Percentiles rank a stretch among this genome's conserved stretches.
Conservation (phyloP, 73 alveolate species). For the Diophrys sp. region DNA sequence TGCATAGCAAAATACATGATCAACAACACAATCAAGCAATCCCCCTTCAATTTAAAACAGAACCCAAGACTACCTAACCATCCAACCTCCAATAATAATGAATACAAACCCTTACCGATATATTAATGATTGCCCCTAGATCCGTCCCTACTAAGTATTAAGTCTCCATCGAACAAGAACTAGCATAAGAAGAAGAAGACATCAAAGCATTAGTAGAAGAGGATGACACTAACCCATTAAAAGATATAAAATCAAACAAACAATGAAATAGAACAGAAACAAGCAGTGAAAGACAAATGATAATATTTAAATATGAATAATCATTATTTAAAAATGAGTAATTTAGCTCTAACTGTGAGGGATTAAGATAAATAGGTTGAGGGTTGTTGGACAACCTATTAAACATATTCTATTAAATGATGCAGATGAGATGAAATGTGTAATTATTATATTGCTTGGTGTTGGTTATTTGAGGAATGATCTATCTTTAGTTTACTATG, state of each 20-base stretch:
- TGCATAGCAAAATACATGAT: constrained; percentile 68
- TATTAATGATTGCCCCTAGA: constrained; percentile 50
- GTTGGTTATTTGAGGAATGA: background rate
- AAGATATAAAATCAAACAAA: constrained; percentile 27
- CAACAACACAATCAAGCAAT: constrained; percentile 57
- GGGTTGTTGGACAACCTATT: background rate
- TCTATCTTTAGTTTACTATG: background rate
- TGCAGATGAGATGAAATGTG: background rate
- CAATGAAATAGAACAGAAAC: constrained; percentile 8
- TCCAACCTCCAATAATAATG: constrained; percentile 30
- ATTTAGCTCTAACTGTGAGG: background rate
- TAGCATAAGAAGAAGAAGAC: constrained; percentile 40
- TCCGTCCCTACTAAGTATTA: constrained; percentile 38
- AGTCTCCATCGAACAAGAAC: constrained; percentile 35
- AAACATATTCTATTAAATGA: too few species aligned
- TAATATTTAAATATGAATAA: background rate
- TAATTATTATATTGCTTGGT: too few species aligned
- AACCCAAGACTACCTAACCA: constrained; percentile 36
- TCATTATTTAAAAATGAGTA: background rate
- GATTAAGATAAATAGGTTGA: background rate
- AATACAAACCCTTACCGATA: constrained; percentile 34
- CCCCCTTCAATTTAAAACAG: constrained; percentile 35
- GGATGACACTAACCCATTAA: constrained; percentile 38
- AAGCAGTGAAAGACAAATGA: background rate
- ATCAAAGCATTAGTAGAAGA: constrained; percentile 14